phyloP scores from a whole-genome alignment of 495 filamentous ascomycete genomes.

The Rhypophila decipiens region DNA sequence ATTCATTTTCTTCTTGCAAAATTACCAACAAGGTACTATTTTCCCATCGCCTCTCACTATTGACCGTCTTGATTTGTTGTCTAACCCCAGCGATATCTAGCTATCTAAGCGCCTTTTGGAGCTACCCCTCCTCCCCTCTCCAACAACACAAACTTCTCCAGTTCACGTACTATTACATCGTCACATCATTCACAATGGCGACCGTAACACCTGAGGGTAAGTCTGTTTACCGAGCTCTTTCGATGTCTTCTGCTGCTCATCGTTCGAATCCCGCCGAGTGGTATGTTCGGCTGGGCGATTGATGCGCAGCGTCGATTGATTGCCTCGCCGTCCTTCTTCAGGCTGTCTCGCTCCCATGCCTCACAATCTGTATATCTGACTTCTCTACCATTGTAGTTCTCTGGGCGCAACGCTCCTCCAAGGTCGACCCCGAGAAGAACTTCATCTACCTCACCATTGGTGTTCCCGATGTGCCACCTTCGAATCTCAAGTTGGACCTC shows the following conservation, averaged over 20 bases:
- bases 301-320: too few species aligned
- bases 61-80: not conserved
- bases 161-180: not conserved
- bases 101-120: conserved; percentile 9
- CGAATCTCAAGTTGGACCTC: conserved; percentile 69
- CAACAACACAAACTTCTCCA: not conserved
- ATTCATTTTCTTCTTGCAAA: not conserved
- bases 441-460: conserved; percentile 87
- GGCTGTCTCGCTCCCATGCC: too few species aligned
- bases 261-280: too few species aligned
- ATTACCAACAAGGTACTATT: not conserved
- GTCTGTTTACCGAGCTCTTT: not conserved
- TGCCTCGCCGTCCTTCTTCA: not conserved
- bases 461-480: conserved; percentile 67
- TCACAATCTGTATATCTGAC: conserved; percentile 1
- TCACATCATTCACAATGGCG: conserved; percentile 19
- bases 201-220: conserved; percentile 28
- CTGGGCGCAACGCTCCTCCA: conserved; percentile 95
- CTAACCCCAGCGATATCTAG: not conserved
- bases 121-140: conserved; percentile 21
- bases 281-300: too few species aligned
- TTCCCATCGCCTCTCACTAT: not conserved
- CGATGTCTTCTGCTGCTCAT: too few species aligned
- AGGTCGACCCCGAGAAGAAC: conserved; percentile 74
- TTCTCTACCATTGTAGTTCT: conserved; percentile 52